Evolutionary conservation across 345 rosid species (phyloP).

Genomic region (Conringia planisiliqua): DNA sequence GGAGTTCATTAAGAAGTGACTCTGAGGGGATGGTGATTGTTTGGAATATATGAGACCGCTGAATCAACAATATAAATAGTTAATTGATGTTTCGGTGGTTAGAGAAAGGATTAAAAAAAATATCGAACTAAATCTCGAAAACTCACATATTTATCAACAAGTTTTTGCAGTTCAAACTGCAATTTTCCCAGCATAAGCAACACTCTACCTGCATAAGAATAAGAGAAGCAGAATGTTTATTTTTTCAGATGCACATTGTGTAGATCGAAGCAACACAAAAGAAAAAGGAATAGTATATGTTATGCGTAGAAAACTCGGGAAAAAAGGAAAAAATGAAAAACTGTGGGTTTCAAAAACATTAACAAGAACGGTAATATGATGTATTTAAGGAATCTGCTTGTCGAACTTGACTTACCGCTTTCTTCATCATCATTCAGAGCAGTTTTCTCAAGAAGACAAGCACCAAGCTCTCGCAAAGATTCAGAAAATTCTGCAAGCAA

Average conservation of each 20-base stretch:
- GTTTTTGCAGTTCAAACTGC: constrained; percentile 82
- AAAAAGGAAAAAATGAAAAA: background rate
- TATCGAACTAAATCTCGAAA: background rate
- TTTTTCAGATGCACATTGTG: background rate
- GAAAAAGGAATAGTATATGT: background rate
- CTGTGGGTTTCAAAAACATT: background rate
- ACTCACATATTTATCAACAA: constrained; percentile 90
- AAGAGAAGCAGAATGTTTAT: background rate
- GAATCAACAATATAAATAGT: constrained; percentile 30
- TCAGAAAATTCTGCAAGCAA: constrained; percentile 83
- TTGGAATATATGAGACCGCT: constrained; percentile 79
- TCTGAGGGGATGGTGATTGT: constrained; percentile 91
- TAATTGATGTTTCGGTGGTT: background rate
- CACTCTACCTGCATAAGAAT: constrained; percentile 58
- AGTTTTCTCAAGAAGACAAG: constrained; percentile 79
- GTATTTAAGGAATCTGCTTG: background rate
- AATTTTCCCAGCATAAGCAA: constrained; percentile 82
- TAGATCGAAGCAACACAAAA: background rate
- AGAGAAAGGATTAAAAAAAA: background rate
- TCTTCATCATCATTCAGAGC: constrained; percentile 81
- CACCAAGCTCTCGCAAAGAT: constrained; percentile 83
- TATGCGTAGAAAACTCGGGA: background rate
- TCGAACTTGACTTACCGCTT: constrained; percentile 52
- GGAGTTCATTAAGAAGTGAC: constrained; percentile 95
- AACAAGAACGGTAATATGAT: background rate